Percentiles rank a stretch among this genome's conserved stretches.
phyloP scores from a whole-genome alignment of 148 eudicot genomes.

The Silene conica region DNA sequence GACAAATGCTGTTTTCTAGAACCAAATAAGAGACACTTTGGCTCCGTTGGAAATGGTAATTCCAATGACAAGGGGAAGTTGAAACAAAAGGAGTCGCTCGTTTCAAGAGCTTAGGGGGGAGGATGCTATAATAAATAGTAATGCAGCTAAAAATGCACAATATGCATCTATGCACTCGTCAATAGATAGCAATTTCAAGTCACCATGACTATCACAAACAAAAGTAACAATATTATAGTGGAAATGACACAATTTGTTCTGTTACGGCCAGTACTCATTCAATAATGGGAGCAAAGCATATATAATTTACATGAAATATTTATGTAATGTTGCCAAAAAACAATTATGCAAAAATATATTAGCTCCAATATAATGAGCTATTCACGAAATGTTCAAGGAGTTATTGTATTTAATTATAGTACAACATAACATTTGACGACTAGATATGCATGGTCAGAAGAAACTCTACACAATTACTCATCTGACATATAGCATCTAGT shows the following conservation, averaged over 20 bases:
- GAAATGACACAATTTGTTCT: neutral
- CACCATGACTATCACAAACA: neutral
- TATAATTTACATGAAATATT: neutral
- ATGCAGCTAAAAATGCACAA: neutral
- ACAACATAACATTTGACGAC: slow-evolving; percentile 14
- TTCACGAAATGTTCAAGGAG: neutral
- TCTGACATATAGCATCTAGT: slow-evolving; percentile 14
- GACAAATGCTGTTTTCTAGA: neutral
- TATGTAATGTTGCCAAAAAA: no score
- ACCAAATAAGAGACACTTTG: neutral
- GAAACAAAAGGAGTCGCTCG: neutral
- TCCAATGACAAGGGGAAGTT: neutral
- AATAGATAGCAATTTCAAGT: neutral
- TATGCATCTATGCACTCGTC: neutral
- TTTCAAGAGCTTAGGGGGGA: neutral
- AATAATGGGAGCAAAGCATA: neutral
- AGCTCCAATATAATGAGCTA: neutral
- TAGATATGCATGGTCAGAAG: slow-evolving; percentile 7
- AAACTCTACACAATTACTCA: slow-evolving; percentile 16
- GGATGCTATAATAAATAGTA: neutral
- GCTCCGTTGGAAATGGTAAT: neutral
- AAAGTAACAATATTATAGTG: neutral
- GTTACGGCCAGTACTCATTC: neutral
- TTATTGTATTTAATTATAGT: neutral
- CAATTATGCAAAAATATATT: neutral